Evolutionary conservation across 306 rosid species (phyloP), one percentile per base, ranked within the genome.

Genomic region (Begonia fuchsioides): DNA sequence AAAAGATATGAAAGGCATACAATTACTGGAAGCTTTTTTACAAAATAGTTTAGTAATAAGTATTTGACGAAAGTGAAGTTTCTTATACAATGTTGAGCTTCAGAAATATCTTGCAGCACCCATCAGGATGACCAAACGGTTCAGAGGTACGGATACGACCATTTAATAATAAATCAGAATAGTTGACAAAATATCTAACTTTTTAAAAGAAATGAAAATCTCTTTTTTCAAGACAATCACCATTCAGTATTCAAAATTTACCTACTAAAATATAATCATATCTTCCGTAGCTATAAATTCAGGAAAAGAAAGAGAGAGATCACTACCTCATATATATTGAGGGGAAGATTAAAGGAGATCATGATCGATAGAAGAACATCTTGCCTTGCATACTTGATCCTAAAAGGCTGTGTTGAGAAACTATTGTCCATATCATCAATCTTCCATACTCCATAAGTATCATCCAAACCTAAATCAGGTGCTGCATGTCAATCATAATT

Each of bases 381-480:
- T 68, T 90, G 92, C 57, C 79, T 81, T 8, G 94, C 92, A 47
- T 90, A 90, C 62, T 81, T 85, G 71, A 90, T 77, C 66, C 79
- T 79, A 62, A 90, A 90, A 48, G 94, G 87, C 68, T 65, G 94
- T 16, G 95, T 81, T 32, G 94, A 81, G 78, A 90, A 84, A 74
- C 97, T 88, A 62, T 81, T 73, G 69, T 88, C 95, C 20, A 71
- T 71, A 58, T 88, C 90, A 57, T 88, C 84, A 61, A 88, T 78
- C 78, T 74, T 74, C 97, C 97, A 88, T 58, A 54, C 79, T 47
- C 97, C 95, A 64, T 63, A 75, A 58, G 62, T 60, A 76, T 73
- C 75, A 55, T 76, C 85, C 50, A 69, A 68, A 53, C 68, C 78
- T 44, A 67, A 53, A 48, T 81, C 93, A 47, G 88, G 81, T 65